Evolutionary conservation across 495 filamentous ascomycete species (phyloP).

Genomic region (Margaritispora aquatica): DNA sequence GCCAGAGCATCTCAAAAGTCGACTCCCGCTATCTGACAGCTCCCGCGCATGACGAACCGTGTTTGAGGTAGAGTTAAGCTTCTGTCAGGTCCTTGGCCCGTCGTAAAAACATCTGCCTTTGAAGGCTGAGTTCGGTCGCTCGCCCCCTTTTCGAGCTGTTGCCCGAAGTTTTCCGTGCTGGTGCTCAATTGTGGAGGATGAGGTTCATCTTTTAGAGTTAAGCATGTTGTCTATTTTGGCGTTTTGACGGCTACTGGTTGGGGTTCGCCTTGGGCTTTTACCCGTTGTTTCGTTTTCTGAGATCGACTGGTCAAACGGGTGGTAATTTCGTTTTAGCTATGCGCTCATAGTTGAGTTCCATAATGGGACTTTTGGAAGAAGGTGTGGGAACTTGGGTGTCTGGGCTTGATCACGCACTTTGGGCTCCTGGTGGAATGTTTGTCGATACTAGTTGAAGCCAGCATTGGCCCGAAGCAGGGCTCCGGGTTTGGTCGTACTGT

Average conservation of each 20-base stretch:
- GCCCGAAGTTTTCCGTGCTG: no score
- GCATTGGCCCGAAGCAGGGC: no score
- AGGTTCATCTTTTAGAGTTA: not conserved
- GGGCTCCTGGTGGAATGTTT: no score
- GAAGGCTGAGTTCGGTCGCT: not conserved
- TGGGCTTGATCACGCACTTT: no score
- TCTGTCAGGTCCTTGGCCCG: not conserved
- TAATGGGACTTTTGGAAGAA: no score
- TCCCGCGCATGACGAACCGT: not conserved
- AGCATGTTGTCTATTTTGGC: not conserved
- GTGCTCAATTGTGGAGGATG: no score
- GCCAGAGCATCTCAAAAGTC: not conserved
- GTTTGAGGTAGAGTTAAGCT: not conserved
- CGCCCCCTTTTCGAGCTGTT: not conserved
- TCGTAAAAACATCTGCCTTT: not conserved
- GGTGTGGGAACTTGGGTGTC: no score
- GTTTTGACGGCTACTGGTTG: no score
- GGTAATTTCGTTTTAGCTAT: not conserved
- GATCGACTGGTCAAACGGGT: not conserved
- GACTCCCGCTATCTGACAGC: not conserved
- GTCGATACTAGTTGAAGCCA: no score
- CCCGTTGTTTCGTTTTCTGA: not conserved
- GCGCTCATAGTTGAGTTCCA: not conserved
- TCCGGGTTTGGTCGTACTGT: no score
- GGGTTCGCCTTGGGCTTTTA: not conserved